Conservation (phyloP, 306 rosid genomes). For the barrel medic (Medicago truncatula) region DNA sequence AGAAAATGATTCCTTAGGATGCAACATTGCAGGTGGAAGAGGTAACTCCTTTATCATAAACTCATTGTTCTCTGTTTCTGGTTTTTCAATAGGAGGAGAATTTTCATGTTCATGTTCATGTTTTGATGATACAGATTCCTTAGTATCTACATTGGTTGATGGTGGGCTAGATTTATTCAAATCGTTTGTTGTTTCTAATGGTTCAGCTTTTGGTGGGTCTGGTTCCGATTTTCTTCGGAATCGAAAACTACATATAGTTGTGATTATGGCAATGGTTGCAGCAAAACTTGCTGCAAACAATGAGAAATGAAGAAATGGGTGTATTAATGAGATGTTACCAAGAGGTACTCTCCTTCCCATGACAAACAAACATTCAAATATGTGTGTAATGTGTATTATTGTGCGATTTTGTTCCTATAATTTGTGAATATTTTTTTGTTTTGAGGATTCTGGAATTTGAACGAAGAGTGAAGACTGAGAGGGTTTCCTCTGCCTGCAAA, state of each 20-base stretch:
- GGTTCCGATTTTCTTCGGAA: slow-evolving; percentile 44
- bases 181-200: slow-evolving; percentile 9
- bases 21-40: slow-evolving; percentile 64
- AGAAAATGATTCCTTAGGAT: neutral
- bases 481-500: neutral
- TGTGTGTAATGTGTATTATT: neutral
- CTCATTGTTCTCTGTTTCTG: slow-evolving; percentile 14
- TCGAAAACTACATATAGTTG: slow-evolving; percentile 56
- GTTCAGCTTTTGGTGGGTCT: neutral
- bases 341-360: slow-evolving; percentile 75
- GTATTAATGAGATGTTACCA: slow-evolving; percentile 50
- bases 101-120: neutral
- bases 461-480: slow-evolving; percentile 24
- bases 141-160: neutral
- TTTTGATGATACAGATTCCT: neutral
- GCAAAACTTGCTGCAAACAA: slow-evolving; percentile 56
- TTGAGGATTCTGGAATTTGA: neutral
- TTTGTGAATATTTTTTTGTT: neutral
- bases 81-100: neutral
- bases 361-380: slow-evolving; percentile 31
- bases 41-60: slow-evolving; percentile 53
- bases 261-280: slow-evolving; percentile 61
- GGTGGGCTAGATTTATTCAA: neutral
- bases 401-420: neutral
- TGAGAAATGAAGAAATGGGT: slow-evolving; percentile 52